Evolutionary conservation across 805 yeast genomes (phyloP), one percentile per base, ranked within the genome.

Genomic region (Candida manassasensis): DNA sequence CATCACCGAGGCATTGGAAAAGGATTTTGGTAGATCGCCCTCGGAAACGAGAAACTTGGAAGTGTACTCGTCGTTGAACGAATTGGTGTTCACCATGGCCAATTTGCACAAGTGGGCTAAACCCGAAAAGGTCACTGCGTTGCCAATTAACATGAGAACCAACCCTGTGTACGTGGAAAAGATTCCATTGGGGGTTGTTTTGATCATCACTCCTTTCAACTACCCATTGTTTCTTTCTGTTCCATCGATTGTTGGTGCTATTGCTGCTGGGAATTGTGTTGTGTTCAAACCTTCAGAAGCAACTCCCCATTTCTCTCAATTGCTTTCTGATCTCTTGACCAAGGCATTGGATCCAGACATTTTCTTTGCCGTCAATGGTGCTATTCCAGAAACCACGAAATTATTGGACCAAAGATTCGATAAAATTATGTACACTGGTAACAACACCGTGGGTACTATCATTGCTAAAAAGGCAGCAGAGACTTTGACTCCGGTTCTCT

Each of bases 371-470:
- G 82, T 90, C 39, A 76, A 77, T 47, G 97, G 97, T 24, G 88
- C 74, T 3, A 60, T 82, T 27, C 63, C 73, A 4, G 86, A 77
- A 57, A 69, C 90, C 3, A 71, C 77, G 3, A 69, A 40, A 12
- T 34, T 86, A 35, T 69, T 85, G 48, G 65, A 75, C 21, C 76
- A 72, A 43, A 79, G 75, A 49, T 85, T 77, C 50, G 96, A 88
- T 60, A 79, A 83, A 58, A 86, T 90, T 41, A 68, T 88, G 58
- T 84, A 82, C 58, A 90, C 97, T 3, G 97, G 97, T 12, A 79
- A 84, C 26, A 71, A 75, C 15, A 53, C 54, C 15, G 95, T 88
- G 18, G 97, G 96, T 14, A 75, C 72, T 22, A 75, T 85, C 35
- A 77, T 90, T 21, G 81, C 90, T 17, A 63, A 68, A 40, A 83